A percentile compares a stretch with the other conserved stretches of the same genome.
Conservation (phyloP, 306 rosid species). For the Myrica gale region DNA sequence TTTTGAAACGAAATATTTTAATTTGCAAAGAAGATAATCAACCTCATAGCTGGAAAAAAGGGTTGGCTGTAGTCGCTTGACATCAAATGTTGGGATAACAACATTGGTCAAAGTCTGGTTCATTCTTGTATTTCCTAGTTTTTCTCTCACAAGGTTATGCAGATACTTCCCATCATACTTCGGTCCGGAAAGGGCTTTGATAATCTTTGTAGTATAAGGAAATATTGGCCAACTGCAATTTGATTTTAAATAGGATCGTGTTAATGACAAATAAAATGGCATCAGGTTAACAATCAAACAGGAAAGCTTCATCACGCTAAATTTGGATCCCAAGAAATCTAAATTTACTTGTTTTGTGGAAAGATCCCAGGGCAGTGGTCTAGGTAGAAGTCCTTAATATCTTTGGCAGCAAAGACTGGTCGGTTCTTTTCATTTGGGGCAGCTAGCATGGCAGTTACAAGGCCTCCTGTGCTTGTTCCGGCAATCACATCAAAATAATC, state of each 20-base stretch:
- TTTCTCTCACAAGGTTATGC: constrained; percentile 30
- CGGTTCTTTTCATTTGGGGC: constrained; percentile 33
- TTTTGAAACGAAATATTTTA: neutral
- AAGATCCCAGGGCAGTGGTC: constrained; percentile 42
- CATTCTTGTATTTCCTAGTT: constrained; percentile 33
- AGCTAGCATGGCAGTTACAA: constrained; percentile 41
- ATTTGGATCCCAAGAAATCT: neutral
- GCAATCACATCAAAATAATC: constrained; percentile 67
- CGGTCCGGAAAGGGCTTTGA: constrained; percentile 41
- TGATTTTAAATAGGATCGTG: neutral
- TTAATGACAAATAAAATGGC: neutral
- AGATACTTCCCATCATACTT: constrained; percentile 52
- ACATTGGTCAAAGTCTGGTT: constrained; percentile 46
- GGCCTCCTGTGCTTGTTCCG: constrained; percentile 49
- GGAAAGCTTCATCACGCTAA: neutral
- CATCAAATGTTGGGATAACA: constrained; percentile 63
- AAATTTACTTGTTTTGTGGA: constrained; percentile 36
- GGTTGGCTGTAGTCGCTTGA: constrained; percentile 52
- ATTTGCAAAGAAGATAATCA: neutral
- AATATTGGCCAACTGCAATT: neutral
- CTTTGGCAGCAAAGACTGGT: constrained; percentile 38
- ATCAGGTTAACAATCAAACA: neutral
- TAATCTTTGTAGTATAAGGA: neutral
- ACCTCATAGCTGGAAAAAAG: constrained; percentile 59
- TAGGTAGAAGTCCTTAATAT: constrained; percentile 37